Base-by-base conservation (phyloP, 2,329 filamentous ascomycete genomes). In the Huntiella savannae region DNA sequence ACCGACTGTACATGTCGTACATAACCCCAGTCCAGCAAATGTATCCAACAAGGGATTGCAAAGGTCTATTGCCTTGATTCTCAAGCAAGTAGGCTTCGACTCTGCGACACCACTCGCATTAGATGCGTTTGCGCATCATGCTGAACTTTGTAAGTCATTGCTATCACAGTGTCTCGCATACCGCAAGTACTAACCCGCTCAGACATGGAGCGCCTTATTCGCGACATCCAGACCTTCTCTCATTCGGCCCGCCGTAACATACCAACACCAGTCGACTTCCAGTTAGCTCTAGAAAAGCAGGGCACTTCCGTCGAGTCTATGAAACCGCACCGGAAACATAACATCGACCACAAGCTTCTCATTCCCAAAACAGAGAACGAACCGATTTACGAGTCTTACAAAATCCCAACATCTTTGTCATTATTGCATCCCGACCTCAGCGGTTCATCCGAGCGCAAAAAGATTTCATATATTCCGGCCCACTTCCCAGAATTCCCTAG, bases 401-500 rank as follows among this genome's bases (percentile, higher is more conserved):
- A 62, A 39, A 61, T 63, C 11, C 60, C 66, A 12, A 60, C 59
- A 46, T 58, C 62, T 10, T 59, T 68, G 11, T 68, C 65, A 0
- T 61, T 68, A 6, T 62, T 71, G 12, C 68, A 70, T 17, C 58
- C 64, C 4, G 73, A 77, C 46, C 62, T 79, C 2, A 76, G 73
- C 49, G 75, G 75, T 34, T 64, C 66, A 48, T 54, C 62, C 1
- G 75, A 79, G 52, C 77, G 75, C 54, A 64, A 69, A 6, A 57
- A 63, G 10, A 71, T 70, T 53, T 47, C 57, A 17, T 77, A 74
- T 57, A 76, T 79, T 8, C 75, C 75, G 0, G 59, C 61, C 33
- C 65, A 66, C 0, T 76, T 79, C 44, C 75, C 75, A 0, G 64
- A 69, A 7, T 79, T 79, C 49, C 75, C 75, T 0, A 77, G 73